Evolutionary conservation across 345 rosid genomes (phyloP).

Genomic region (Euphorbia lathyris): DNA sequence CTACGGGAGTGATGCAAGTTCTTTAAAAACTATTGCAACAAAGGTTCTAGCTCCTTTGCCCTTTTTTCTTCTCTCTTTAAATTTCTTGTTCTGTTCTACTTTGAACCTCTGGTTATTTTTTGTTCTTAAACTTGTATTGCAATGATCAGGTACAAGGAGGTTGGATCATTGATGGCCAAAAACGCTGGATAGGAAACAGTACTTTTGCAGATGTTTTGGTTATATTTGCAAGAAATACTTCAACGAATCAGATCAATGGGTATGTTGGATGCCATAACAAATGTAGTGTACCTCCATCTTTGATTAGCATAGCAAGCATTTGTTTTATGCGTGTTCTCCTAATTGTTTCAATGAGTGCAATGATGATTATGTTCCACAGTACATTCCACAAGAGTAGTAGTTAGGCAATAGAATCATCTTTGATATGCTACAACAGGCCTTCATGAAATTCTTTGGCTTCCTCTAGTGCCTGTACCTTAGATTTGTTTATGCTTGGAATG

Average conservation of each 20-base stretch:
- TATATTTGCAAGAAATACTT: conserved; percentile 72
- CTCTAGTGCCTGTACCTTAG: too few species aligned
- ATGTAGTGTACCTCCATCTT: neutral
- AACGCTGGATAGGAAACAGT: conserved; percentile 98
- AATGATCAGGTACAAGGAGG: conserved; percentile 74
- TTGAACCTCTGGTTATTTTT: conserved; percentile 13
- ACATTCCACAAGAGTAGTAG: too few species aligned
- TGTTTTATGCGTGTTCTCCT: neutral
- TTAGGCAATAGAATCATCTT: too few species aligned
- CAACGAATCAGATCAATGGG: conserved; percentile 92
- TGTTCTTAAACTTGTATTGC: conserved; percentile 10
- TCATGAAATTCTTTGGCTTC: too few species aligned
- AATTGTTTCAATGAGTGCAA: too few species aligned
- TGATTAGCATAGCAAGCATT: neutral
- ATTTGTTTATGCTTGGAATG: too few species aligned
- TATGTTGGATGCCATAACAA: conserved; percentile 24
- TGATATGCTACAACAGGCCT: too few species aligned
- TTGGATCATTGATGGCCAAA: conserved; percentile 86
- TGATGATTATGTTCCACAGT: too few species aligned
- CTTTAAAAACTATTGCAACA: conserved; percentile 70
- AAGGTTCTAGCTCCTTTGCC: conserved; percentile 48
- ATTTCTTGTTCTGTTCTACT: neutral
- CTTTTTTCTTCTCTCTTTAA: neutral
- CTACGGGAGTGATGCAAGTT: conserved; percentile 96
- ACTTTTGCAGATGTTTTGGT: conserved; percentile 90